Conservation (phyloP, 176 grass and related monocot genomes). For the Oryza meridionalis region DNA sequence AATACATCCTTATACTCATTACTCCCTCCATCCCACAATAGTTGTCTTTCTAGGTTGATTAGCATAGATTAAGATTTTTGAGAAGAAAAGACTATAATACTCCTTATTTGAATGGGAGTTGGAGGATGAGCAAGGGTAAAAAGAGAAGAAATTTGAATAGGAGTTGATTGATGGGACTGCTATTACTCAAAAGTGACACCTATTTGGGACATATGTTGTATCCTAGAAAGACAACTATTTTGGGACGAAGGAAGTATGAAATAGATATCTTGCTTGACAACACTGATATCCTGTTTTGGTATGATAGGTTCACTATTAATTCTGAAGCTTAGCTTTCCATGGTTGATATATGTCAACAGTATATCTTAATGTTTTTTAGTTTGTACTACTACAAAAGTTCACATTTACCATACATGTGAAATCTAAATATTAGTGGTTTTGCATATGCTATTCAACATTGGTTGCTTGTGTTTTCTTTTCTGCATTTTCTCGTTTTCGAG, state of each 20-base stretch:
- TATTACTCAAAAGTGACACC: too few species aligned
- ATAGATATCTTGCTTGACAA: slow-evolving; percentile 5
- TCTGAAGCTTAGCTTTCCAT: not conserved
- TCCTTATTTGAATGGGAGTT: too few species aligned
- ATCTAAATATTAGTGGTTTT: not conserved
- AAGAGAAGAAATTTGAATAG: too few species aligned
- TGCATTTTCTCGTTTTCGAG: not conserved
- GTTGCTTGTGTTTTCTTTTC: slow-evolving; percentile 18
- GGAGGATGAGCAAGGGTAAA: too few species aligned
- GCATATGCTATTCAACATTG: slow-evolving; percentile 17
- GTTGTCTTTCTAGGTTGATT: too few species aligned
- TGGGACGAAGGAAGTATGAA: not conserved
- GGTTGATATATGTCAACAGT: not conserved
- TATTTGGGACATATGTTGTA: too few species aligned
- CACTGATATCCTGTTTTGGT: slow-evolving; percentile 13
- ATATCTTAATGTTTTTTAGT: slow-evolving; percentile 26
- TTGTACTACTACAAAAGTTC: slow-evolving; percentile 12
- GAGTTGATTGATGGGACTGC: too few species aligned
- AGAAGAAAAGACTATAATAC: too few species aligned
- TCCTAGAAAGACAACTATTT: too few species aligned
- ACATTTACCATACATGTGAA: slow-evolving; percentile 24
- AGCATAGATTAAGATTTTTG: too few species aligned
- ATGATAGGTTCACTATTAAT: not conserved
- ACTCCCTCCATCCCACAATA: too few species aligned
- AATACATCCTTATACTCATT: slow-evolving; percentile 1